Evolutionary conservation across 1,139 yeast genomes (phyloP).

Genomic region (Debaryomyces psychrophilus): DNA sequence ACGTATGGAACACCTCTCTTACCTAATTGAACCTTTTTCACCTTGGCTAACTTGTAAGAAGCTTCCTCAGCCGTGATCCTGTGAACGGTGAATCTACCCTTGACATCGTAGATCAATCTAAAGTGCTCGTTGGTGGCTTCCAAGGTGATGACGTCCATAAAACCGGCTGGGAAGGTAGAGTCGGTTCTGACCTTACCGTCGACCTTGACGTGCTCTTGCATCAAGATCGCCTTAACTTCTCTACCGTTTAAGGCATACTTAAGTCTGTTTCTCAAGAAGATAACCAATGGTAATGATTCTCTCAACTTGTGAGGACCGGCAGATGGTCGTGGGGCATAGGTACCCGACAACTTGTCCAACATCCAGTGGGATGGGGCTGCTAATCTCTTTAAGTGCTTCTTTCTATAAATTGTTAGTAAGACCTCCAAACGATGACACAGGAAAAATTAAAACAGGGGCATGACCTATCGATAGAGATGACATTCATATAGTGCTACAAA

Average conservation of each 20-base stretch:
- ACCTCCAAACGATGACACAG: neutral
- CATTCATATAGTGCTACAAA: slow-evolving; percentile 3
- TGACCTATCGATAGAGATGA: slow-evolving; percentile 23
- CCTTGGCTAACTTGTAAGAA: slow-evolving; percentile 92
- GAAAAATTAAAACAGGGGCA: slow-evolving; percentile 8
- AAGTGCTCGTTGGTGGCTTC: slow-evolving; percentile 97
- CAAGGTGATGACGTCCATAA: slow-evolving; percentile 93
- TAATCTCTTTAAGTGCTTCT: slow-evolving; percentile 97
- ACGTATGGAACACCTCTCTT: slow-evolving; percentile 95
- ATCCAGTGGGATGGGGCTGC: slow-evolving; percentile 99
- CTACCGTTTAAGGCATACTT: slow-evolving; percentile 98
- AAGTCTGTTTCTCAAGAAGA: slow-evolving; percentile 96
- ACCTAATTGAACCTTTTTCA: slow-evolving; percentile 93
- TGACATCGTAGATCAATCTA: slow-evolving; percentile 94
- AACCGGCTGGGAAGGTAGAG: slow-evolving; percentile 95
- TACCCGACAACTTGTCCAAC: slow-evolving; percentile 98
- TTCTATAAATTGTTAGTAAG: slow-evolving; percentile 50
- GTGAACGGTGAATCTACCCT: slow-evolving; percentile 98
- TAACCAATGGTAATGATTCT: slow-evolving; percentile 95
- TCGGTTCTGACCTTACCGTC: slow-evolving; percentile 92
- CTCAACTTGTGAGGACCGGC: slow-evolving; percentile 99
- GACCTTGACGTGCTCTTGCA: slow-evolving; percentile 97
- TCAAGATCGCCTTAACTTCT: slow-evolving; percentile 96
- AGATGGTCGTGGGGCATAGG: slow-evolving; percentile 98
- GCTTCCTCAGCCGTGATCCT: slow-evolving; percentile 97